Percentiles rank a stretch among this genome's conserved stretches.
phyloP scores from a whole-genome alignment of 345 rosid species.

The Nasturtium officinale region DNA sequence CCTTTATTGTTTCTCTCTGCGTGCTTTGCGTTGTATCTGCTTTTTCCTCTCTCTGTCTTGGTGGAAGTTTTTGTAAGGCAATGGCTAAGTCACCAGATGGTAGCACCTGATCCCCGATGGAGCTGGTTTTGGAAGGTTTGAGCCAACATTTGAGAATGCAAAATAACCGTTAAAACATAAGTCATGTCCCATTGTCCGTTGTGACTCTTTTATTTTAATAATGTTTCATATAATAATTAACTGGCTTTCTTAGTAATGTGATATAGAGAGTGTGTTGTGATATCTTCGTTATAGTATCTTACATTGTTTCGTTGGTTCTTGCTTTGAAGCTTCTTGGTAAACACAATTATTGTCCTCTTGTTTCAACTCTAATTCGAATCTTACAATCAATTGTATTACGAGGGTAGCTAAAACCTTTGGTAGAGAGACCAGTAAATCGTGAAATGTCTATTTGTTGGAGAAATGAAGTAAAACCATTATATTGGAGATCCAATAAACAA shows the following conservation, averaged over 20 bases:
- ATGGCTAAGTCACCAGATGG: not conserved
- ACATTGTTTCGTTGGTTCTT: not conserved
- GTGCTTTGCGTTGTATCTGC: not conserved
- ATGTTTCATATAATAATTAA: conserved; percentile 5
- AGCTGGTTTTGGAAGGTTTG: conserved; percentile 25
- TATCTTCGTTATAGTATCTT: not conserved
- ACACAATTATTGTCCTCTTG: not conserved
- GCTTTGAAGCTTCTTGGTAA: not conserved
- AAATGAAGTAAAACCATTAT: not conserved
- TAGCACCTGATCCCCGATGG: not conserved
- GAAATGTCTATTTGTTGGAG: not conserved
- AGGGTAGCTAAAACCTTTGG: not conserved
- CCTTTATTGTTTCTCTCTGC: not conserved
- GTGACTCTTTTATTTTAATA: not conserved
- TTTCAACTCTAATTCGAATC: not conserved
- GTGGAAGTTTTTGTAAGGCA: not conserved
- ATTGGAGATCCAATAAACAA: conserved; percentile 10
- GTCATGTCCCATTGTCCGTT: too few species aligned
- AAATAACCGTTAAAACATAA: too few species aligned
- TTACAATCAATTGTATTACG: not conserved
- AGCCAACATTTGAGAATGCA: not conserved
- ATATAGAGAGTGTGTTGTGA: not conserved
- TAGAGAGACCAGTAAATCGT: not conserved
- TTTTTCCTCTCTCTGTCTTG: not conserved
- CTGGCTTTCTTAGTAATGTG: not conserved